Conservation (phyloP, 2,329 filamentous ascomycete genomes). For the Phyllosticta paracitricarpa region DNA sequence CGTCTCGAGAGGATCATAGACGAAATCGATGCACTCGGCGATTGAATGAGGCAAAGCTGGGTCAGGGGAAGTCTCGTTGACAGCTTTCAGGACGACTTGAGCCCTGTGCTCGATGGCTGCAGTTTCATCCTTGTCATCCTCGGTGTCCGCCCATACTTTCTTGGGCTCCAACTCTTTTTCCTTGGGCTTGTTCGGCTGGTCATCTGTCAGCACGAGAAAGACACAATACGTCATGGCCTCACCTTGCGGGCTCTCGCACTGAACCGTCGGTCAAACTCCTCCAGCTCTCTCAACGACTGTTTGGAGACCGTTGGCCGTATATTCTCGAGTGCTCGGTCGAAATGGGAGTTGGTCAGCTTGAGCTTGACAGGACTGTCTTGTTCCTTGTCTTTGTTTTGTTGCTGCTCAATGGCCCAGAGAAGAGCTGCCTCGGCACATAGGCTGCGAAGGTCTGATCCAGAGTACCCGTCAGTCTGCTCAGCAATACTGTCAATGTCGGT, state of each 20-base stretch:
- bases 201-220: neutral
- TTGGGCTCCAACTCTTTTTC: neutral
- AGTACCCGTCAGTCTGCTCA: neutral
- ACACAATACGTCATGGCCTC: neutral
- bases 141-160: no score
- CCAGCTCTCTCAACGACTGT: neutral
- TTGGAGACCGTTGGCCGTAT: neutral
- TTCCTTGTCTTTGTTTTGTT: neutral
- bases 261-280: neutral
- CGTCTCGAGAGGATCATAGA: neutral
- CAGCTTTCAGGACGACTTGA: neutral
- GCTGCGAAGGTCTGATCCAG: neutral
- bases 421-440: neutral
- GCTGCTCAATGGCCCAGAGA: neutral
- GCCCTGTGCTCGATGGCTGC: neutral
- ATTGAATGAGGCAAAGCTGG: neutral
- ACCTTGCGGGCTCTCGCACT: neutral
- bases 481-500: neutral
- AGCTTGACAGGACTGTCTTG: neutral
- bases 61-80: neutral
- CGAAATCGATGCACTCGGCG: neutral
- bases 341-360: neutral
- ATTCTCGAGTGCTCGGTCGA: neutral
- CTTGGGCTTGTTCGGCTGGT: neutral
- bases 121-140: neutral